Evolutionary conservation across 2,329 filamentous ascomycete species (phyloP), one percentile per base, ranked within the genome.

Genomic region (Alternaria angustiovoidea): DNA sequence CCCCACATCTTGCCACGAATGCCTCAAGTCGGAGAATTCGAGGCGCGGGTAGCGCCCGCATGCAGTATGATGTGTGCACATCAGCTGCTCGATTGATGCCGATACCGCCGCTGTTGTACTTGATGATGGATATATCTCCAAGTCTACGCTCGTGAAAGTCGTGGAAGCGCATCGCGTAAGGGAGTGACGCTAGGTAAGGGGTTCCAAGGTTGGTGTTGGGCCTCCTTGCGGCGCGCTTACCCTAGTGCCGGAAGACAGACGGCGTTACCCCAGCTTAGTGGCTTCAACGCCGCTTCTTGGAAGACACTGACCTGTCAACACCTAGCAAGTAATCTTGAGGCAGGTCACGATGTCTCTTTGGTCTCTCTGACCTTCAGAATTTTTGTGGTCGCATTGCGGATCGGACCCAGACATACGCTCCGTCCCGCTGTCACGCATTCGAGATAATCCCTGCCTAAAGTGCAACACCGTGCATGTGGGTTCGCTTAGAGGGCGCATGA

Each of bases 21-120:
- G 39, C 38, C 39, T 54, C 43, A 28, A 46, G 44, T 56, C 57
- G 57, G 30, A 44, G 39, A 38, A 49, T 36, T 49, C 2, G 46
- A 38, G 22, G 32, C 24, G 24, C 24, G 18, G 22, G 39, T 41
- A 30, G 51, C 57, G 57, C 52, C 46, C 7, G 14, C 8, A 48
- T 18, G 46, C 16, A n/a, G 20, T 24, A 20, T 7, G 20, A 49
- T 38, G 46, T 24, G 46, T 20, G 2, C 14, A 22, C 30, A 48
- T 36, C 18, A 34, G 46, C 30, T 24, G 46, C 20, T 26, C 22
- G 20, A 24, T 49, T 8, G 20, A 24, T 49, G 46, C 20, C 20
- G 34, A 49, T 24, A 24, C 8, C 39, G 39, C 20, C 46, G 24
- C 11, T 9, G 14, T 14, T 49, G 22, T 34, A 26, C 32, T 34